A percentile compares a stretch with the other conserved stretches of the same genome.
Evolutionary conservation across 139 green algal genomes (phyloP).

Genomic region (Auxenochlorella pyrenoidosa): DNA sequence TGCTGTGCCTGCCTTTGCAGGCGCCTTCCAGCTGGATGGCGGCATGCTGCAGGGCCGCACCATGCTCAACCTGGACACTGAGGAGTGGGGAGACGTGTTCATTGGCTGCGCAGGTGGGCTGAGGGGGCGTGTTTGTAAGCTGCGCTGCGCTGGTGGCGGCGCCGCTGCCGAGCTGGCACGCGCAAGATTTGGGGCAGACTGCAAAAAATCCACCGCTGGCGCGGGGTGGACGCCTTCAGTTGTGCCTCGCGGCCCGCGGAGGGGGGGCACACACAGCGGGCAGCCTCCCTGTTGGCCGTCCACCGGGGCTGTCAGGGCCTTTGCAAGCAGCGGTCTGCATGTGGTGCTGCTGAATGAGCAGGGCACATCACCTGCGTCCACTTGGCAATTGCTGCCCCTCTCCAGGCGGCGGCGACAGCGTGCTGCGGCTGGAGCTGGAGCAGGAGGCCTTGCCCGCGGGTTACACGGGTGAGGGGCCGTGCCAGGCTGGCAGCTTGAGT

Average conservation of each 20-base stretch:
- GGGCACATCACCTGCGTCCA: background rate
- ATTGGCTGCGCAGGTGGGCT: conserved; percentile 75
- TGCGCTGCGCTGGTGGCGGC: too few relatives aligned
- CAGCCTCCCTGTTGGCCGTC: too few relatives aligned
- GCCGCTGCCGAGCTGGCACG: too few relatives aligned
- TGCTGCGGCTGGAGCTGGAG: conserved; percentile 52
- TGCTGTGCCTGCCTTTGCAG: conserved; percentile 24
- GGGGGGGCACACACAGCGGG: too few relatives aligned
- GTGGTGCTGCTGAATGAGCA: background rate
- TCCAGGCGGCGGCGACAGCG: conserved; percentile 70
- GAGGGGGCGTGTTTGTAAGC: too few relatives aligned
- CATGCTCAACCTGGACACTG: conserved; percentile 85
- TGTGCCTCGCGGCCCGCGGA: too few relatives aligned
- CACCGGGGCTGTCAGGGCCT: too few relatives aligned
- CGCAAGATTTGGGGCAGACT: too few relatives aligned
- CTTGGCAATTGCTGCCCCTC: background rate
- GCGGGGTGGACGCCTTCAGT: too few relatives aligned
- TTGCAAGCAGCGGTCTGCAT: too few relatives aligned
- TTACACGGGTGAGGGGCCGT: background rate
- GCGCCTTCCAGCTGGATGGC: conserved; percentile 67
- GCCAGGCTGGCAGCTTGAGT: background rate
- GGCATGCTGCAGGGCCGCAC: conserved; percentile 65
- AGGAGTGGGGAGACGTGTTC: conserved; percentile 83
- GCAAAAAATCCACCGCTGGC: too few relatives aligned
- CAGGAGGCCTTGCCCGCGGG: conserved; percentile 16